Evolutionary conservation across 768 basidiomycete genomes (phyloP).

Genomic region (Pluteus cervinus): DNA sequence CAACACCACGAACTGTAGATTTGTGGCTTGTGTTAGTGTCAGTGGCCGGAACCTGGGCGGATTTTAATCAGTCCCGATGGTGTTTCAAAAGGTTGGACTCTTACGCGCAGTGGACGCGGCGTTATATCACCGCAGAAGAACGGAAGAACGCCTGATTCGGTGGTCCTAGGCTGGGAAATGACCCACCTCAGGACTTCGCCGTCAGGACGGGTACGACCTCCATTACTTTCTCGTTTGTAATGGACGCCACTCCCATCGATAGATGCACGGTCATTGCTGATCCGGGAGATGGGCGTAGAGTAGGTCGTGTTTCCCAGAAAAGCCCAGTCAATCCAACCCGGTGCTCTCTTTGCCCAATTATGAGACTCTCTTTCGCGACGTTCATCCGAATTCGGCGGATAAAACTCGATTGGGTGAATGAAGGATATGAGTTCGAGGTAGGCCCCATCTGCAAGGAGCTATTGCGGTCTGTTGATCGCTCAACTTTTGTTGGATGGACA

Average conservation of each 20-base stretch:
- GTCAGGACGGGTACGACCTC: conserved; percentile 52
- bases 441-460: conserved; percentile 50
- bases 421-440: conserved; percentile 73
- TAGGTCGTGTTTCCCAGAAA: conserved; percentile 48
- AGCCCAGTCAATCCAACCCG: conserved; percentile 67
- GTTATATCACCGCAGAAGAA: conserved; percentile 77
- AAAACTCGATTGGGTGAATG: conserved; percentile 45
- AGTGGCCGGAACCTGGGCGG: too few species aligned
- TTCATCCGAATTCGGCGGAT: conserved; percentile 44
- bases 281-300: conserved; percentile 33
- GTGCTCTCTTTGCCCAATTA: conserved; percentile 46
- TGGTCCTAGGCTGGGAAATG: conserved; percentile 33
- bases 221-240: conserved; percentile 40
- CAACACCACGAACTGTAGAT: too few species aligned
- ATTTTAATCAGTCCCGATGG: too few species aligned
- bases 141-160: conserved; percentile 35
- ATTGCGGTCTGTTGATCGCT: not conserved
- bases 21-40: too few species aligned
- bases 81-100: too few species aligned
- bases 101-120: conserved; percentile 51
- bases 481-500: not conserved
- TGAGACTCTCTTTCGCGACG: conserved; percentile 36
- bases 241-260: conserved; percentile 28
- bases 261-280: conserved; percentile 49
- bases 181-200: conserved; percentile 55